Evolutionary conservation across 805 yeast genomes (phyloP), one percentile per base, ranked within the genome.

Genomic region (Pichia cabralensis): DNA sequence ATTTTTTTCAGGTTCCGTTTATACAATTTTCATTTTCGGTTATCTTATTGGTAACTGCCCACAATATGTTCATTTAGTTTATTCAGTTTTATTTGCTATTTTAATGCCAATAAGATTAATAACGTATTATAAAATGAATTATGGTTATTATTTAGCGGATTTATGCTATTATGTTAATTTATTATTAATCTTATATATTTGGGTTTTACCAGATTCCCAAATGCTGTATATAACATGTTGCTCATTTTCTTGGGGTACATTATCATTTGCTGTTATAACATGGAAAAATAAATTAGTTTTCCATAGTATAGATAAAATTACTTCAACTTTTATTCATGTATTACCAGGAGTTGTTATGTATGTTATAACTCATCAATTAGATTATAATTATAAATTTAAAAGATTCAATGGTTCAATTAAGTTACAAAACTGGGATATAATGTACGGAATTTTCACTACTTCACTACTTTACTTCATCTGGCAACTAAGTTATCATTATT

Each of bases 241-340:
- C 57, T 80, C 95, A 8, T 74, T 89, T 40, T 70, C 92, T 1
- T 76, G 80, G 61, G 98, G 97, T 1, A 84, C 96, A 0, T 60
- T 89, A 36, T 72, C 95, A 6, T 88, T 84, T 70, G 96, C 96
- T 0, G 95, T 89, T 16, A 76, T 89, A 28, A 83, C 96, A 0
- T 89, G 97, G 98, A 68, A 95, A 46, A 89, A 89, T 55, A 86
- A 96, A 6, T 64, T 89, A 36, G 97, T 89, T 8, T 64, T 89
- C 31, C 98, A 89, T 52, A 78, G 89, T 10, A 71, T 89, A 40
- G 98, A 89, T 45, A 89, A 89, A 56, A 84, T 88, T 12, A 92
- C 97, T 2, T 76, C 89, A 15, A 77, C 94, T 3, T 81, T 85
- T 48, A 89, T 89, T 43, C 98, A 89, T 52, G 66, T 92, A 11